Base-by-base conservation (phyloP, 2,329 filamentous ascomycete species). In the Hypoxylon sp. region DNA sequence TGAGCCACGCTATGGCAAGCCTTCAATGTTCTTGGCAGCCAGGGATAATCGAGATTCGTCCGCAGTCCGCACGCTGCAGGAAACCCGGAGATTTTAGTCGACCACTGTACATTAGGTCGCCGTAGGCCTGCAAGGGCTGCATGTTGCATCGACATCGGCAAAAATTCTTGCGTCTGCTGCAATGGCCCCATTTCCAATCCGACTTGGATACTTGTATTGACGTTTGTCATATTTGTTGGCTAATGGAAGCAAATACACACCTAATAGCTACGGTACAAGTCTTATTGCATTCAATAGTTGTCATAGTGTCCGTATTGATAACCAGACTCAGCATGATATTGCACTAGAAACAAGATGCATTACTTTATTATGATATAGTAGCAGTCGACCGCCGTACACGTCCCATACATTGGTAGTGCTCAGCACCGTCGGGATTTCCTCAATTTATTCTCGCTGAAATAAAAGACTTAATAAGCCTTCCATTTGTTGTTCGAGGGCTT, bases 31-130 rank as follows among this genome's bases (percentile, higher is more conserved):
- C 67, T 67, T 69, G 67, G 64, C 64, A 46, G 31, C 56, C 62
- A 50, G 62, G 67, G 59, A 67, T 64, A 53, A 67, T 69, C 59
- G 64, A 69, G 63, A 63, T 68, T 46, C 32, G 42, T 56, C 39
- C 55, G 62, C 55, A 57, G 63, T 53, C 53, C 53, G 57, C 47
- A 64, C 27, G 56, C 59, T 67, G 63, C 67, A 66, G 54, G 48
- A 31, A 55, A 24, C 39, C 64, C 47, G 51, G 64, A 44, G 29
- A 64, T 53, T 61, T 59, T 55, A 46, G 39, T 56, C 39, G 21
- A 55, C 13, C 42, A 35, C 24, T 10, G 7, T 10, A 15, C 32
- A 2, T 5, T n/a, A n/a, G n/a, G n/a, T n/a, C 10, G 19, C 39
- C 32, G 63, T 51, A 59, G 35, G 46, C 53, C 64, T 70, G 60